Evolutionary conservation across 345 rosid species (phyloP), one percentile per base, ranked within the genome.

Genomic region (Citrus inodora): DNA sequence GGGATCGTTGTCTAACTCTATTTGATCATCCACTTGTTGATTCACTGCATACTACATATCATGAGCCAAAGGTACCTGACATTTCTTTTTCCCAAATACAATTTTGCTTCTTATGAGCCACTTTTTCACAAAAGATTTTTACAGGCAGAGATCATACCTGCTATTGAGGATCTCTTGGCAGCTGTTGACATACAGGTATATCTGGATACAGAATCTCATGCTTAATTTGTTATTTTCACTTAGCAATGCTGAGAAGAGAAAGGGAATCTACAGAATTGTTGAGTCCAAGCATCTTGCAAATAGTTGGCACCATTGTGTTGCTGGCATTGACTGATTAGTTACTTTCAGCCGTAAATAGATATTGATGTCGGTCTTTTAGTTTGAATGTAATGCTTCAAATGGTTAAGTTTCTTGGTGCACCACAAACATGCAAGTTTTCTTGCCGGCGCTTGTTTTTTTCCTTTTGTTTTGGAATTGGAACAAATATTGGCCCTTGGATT

Each of bases 121-220:
- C 66, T 67, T 74, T 60, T 79, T 61, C 35, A 58, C n/a, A 37
- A 74, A 51, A 59, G 56, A 60, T 53, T 40, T 64, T 78, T 82
- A 62, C 89, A 97, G 99, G 99, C 98, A 0, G 98, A 97, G 86
- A 80, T 94, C 88, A 89, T 94, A 86, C 85, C 92, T 14, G 91
- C 97, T 7, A 84, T 90, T 80, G 95, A 97, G 82, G 82, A 84
- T 85, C 90, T 97, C 40, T 73, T 94, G 77, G 85, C 88, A 76
- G 83, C 91, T 69, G 89, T 92, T 61, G 94, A 90, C 62, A 85
- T 93, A 82, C 98, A 97, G 98, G 99, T 97, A 90, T n/a, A 6
- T 25, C 58, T 19, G 8, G 22, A 81, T 67, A 28, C 70, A 67
- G 53, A 42, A 28, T 59, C 60, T 70, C 78, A 17, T 78, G 55